Percentiles rank a stretch among this genome's conserved stretches.
Conservation (phyloP, 106 monocot genomes). For the Chionographis japonica region DNA sequence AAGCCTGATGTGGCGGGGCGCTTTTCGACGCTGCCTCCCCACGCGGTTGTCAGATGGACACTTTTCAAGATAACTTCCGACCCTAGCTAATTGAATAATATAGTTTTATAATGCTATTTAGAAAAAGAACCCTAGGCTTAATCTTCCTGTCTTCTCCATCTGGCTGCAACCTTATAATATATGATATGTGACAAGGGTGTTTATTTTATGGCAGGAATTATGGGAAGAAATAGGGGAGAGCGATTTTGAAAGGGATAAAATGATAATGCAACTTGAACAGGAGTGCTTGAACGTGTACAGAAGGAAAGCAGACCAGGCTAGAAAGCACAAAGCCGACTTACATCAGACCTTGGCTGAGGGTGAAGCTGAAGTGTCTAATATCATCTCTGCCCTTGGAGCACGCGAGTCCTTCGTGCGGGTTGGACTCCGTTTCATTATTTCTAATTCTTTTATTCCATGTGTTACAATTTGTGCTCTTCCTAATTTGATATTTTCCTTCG, state of each 20-base stretch:
- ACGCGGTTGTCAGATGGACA: too few species aligned
- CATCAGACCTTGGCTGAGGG: slow-evolving; percentile 46
- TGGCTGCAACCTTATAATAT: too few species aligned
- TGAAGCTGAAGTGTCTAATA: slow-evolving; percentile 55
- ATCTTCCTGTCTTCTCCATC: too few species aligned
- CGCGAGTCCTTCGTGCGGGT: slow-evolving; percentile 40
- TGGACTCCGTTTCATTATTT: slow-evolving; percentile 9
- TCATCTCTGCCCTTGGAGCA: slow-evolving; percentile 67
- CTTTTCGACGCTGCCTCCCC: too few species aligned
- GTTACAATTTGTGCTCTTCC: not conserved
- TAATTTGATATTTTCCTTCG: slow-evolving; percentile 3
- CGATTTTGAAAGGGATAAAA: slow-evolving; percentile 68
- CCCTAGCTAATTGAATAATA: too few species aligned
- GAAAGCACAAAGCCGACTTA: slow-evolving; percentile 72
- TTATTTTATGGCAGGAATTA: slow-evolving; percentile 33
- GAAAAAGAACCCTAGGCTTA: too few species aligned
- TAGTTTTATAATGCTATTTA: too few species aligned
- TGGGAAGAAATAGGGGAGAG: slow-evolving; percentile 91
- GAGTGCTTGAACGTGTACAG: slow-evolving; percentile 82
- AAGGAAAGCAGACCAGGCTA: slow-evolving; percentile 69
- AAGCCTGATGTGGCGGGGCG: too few species aligned
- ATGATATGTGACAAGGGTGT: not conserved
- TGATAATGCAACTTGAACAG: slow-evolving; percentile 73
- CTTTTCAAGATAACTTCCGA: too few species aligned
- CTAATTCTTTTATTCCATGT: not conserved